Base-by-base conservation (phyloP, 1,284 basidiomycete species). In the Ceratorhiza oryzae-sativae region DNA sequence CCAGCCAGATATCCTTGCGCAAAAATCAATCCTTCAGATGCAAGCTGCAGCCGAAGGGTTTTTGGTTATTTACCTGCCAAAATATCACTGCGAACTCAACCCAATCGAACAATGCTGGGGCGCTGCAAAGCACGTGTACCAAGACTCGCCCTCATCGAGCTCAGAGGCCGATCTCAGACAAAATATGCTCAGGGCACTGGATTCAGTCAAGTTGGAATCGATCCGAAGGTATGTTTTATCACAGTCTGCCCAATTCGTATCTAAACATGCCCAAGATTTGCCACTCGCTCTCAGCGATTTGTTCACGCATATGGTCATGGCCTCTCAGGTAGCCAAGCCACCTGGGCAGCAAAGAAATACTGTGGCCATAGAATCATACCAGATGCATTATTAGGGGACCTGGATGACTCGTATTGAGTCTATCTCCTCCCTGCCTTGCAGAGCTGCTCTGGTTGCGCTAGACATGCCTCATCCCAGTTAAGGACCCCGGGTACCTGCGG, bases 51-150 rank as follows among this genome's bases (percentile, higher is more conserved):
- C 46, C 4, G 9, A 56, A 23, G 73, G 73, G 18, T 70, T 53
- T 39, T 45, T 30, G 9, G 42, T 59, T 13, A 20, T 75, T 6
- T 73, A 74, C 36, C 63, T 74, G n/a, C 73, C 71, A 9, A 75
- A 75, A 34, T 75, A 63, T 27, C 73, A 75, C 42, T 75, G 72
- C 34, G 42, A 73, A 20, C 65, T 73, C 18, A 73, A 73, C 39
- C 65, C 56, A 25, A 73, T 73, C 20, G 65, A 73, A 42, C 61
- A 67, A 55, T 58, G 45, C n/a, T 62, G 61, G 39, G 53, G 72
- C 8, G 53, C 51, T 10, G 34, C 72, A 27, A 74, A 74, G 23
- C 51, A 41, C 9, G 58, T 73, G n/a, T 74, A 74, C 41, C 60
- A 60, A 13, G 55, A 62, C 23, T 73, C 39, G 39, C 63, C 63